phyloP scores from a whole-genome alignment of 345 rosid species.

The Brassica cretica region DNA sequence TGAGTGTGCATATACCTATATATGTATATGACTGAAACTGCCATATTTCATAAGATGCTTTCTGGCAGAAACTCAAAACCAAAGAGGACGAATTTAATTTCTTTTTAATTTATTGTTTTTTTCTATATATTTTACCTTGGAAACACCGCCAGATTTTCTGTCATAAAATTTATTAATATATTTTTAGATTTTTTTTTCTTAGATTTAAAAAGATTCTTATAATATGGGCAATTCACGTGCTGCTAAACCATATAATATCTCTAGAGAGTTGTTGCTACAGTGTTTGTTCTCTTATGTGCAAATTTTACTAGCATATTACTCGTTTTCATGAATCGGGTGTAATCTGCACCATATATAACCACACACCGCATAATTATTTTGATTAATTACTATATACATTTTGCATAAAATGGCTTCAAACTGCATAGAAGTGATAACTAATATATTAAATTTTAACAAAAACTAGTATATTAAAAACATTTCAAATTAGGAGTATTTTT shows the following conservation, averaged over 20 bases:
- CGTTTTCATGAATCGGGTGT: slow-evolving; percentile 16
- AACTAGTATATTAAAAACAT: neutral
- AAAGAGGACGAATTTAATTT: slow-evolving; percentile 35
- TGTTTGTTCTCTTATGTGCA: slow-evolving; percentile 55
- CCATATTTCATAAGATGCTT: slow-evolving; percentile 44
- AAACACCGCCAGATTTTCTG: slow-evolving; percentile 58
- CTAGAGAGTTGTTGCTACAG: slow-evolving; percentile 49
- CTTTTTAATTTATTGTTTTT: neutral
- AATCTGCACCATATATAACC: neutral
- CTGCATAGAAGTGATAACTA: slow-evolving; percentile 8
- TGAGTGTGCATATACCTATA: slow-evolving; percentile 30
- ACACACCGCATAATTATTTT: slow-evolving; percentile 15
- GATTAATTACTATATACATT: slow-evolving; percentile 5
- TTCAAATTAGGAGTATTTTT: neutral
- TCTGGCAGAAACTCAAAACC: slow-evolving; percentile 43
- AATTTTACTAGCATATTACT: slow-evolving; percentile 5
- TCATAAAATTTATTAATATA: slow-evolving; percentile 5
- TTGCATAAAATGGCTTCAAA: slow-evolving; percentile 19
- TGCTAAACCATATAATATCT: slow-evolving; percentile 46
- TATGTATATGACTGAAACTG: slow-evolving; percentile 42
- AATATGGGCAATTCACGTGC: slow-evolving; percentile 62
- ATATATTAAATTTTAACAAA: neutral
- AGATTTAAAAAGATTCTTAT: slow-evolving; percentile 23
- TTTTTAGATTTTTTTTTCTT: slow-evolving; percentile 14
- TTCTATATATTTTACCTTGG: slow-evolving; percentile 42